Evolutionary conservation across 2,329 filamentous ascomycete species (phyloP).

Genomic region (Sordariomycetes sp.): DNA sequence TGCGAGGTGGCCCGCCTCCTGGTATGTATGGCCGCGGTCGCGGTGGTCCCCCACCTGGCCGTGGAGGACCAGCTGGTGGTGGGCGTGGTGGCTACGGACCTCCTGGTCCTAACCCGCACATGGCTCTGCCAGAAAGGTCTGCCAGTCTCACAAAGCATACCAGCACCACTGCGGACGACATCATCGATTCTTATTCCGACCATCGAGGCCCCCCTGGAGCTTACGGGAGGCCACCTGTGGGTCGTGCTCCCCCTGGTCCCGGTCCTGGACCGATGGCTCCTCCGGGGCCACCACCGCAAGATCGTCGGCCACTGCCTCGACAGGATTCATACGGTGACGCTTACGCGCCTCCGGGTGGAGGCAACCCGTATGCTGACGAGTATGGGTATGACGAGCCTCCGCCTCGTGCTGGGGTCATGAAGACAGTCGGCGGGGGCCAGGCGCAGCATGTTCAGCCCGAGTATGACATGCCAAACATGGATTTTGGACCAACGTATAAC

Average conservation of each 20-base stretch:
- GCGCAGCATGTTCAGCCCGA: conserved; percentile 12
- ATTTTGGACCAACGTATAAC: conserved; percentile 80
- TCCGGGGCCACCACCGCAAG: neutral
- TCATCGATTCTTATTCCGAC: conserved; percentile 26
- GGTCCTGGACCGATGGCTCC: neutral
- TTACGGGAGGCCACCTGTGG: conserved; percentile 13
- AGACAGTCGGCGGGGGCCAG: conserved; percentile 57
- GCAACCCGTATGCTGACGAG: neutral
- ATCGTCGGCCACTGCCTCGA: neutral
- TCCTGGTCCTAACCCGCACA: conserved; percentile 16
- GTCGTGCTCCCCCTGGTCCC: neutral
- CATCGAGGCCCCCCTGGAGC: conserved; percentile 15
- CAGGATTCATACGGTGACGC: neutral
- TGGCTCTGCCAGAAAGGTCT: conserved; percentile 17
- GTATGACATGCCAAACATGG: conserved; percentile 60
- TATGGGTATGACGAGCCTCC: conserved; percentile 17
- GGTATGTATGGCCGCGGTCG: conserved; percentile 2
- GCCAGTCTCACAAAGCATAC: conserved; percentile 12
- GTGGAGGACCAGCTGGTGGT: too few relatives aligned
- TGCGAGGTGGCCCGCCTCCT: conserved; percentile 6
- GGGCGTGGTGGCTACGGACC: conserved; percentile 9
- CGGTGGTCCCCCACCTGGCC: conserved; percentile 1
- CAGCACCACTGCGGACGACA: conserved; percentile 25
- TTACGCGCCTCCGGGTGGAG: neutral
- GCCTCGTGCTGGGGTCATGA: conserved; percentile 71